Percentiles rank a stretch among this genome's conserved stretches.
These are phyloP conservation scores for Neltuma alba DNA, from an alignment of 306 rosid genomes.

Conservation along the genomic window DNA sequence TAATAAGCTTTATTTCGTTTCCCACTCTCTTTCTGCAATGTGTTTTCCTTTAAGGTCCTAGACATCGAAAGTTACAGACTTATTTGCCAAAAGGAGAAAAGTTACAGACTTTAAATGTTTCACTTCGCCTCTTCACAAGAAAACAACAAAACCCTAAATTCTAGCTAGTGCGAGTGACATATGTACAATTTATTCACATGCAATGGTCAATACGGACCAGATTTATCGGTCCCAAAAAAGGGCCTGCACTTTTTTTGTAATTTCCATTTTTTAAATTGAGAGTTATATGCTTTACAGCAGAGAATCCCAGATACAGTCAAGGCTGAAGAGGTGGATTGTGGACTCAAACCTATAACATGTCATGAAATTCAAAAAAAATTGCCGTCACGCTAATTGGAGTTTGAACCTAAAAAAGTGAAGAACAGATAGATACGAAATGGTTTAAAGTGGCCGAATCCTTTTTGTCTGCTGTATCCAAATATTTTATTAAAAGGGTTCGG, in stretches of 20 bases:
- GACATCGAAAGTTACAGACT: neutral
- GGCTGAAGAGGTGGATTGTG: no score
- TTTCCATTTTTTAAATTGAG: neutral
- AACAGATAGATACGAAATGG: neutral
- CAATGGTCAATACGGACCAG: neutral
- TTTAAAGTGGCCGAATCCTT: neutral
- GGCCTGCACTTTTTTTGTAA: neutral
- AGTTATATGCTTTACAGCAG: neutral
- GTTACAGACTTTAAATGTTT: neutral
- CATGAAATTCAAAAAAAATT: neutral
- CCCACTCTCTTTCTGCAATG: neutral
- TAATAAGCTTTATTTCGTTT: neutral
- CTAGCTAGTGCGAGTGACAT: neutral
- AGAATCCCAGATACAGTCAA: neutral
- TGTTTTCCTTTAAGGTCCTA: neutral
- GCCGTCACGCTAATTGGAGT: neutral
- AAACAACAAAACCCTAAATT: neutral
- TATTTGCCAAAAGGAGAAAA: neutral
- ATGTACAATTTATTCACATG: neutral
- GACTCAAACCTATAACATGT: neutral
- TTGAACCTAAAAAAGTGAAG: neutral
- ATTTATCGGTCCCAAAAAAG: neutral
- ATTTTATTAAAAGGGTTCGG: neutral
- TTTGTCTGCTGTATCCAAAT: neutral
- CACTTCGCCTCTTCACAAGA: neutral